Evolutionary conservation across 2,329 filamentous ascomycete species (phyloP), one percentile per base, ranked within the genome.

Genomic region (Mycosphaerella sp.): DNA sequence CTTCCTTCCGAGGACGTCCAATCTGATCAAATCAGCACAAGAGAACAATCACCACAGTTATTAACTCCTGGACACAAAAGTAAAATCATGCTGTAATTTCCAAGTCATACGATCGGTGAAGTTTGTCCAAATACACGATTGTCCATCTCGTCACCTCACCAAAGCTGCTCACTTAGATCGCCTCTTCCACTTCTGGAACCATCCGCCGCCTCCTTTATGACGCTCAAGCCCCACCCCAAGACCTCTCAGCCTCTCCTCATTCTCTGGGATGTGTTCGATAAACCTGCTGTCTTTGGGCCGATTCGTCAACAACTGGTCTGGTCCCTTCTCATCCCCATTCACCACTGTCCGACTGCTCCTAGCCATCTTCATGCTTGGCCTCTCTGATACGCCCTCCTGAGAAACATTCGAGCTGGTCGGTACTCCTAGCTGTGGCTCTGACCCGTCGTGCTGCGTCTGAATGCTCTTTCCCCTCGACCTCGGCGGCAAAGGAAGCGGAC

Each of bases 231-330:
- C 34, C 32, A 51, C 36, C 26, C 48, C 53, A 32, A 45, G 45
- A 29, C 40, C 42, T 39, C 40, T 44, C 49, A 56, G 41, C 31
- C 29, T 34, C 23, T 49, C 49, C 29, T 45, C 54, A 43, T 56
- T 56, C 17, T 56, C 54, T 8, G 23, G 34, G 26, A 56, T 21
- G 36, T 56, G 54, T 45, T 56, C 54, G 26, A 56, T 40, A 12
- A 56, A 56, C 14, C 31, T 49, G 45, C 45, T 53, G 14, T 45
- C 21, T 10, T 41, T 32, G 11, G 21, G 8, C 10, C 1, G 26
- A 14, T 9, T 26, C 42, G 21, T 26, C 42, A 40, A n/a, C 26
- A 12, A 11, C 47, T 12, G 29, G 10, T 39, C 40, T n/a, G 39
- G 8, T 14, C n/a, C n/a, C n/a, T 12, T 36, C 14, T 7, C 47